phyloP scores from a whole-genome alignment of 2,329 filamentous ascomycete genomes.

The Aspergillus fischeri region DNA sequence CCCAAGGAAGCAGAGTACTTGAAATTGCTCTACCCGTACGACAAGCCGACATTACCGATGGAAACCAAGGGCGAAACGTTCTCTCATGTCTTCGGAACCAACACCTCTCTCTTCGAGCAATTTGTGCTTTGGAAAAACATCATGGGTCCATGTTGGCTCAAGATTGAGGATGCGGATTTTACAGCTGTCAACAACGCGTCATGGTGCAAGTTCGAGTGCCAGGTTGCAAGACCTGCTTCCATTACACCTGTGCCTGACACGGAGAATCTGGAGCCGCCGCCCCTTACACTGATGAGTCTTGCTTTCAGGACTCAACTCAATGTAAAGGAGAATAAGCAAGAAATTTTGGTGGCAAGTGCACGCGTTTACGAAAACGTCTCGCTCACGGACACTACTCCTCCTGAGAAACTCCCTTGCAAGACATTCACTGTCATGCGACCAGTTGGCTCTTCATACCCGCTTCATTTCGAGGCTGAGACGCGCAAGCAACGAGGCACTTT shows the following conservation, averaged over 20 bases:
- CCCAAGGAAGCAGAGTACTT: conserved; percentile 88
- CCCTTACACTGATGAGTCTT: conserved; percentile 93
- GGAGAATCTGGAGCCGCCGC: conserved; percentile 77
- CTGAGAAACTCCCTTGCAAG: conserved; percentile 82
- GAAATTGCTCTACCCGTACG: conserved; percentile 94
- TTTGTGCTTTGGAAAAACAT: conserved; percentile 99
- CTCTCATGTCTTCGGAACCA: conserved; percentile 88
- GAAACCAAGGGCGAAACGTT: conserved; percentile 79
- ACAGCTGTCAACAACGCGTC: conserved; percentile 83
- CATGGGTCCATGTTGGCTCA: conserved; percentile 98
- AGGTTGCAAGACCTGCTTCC: conserved; percentile 71
- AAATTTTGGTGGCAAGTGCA: conserved; percentile 86
- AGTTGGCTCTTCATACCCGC: conserved; percentile 68
- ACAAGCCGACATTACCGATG: conserved; percentile 69
- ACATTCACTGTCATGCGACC: conserved; percentile 92
- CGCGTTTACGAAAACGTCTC: conserved; percentile 89
- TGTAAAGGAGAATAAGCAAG: conserved; percentile 89
- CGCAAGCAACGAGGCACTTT: conserved; percentile 72
- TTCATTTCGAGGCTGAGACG: conserved; percentile 77
- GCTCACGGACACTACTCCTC: conserved; percentile 79
- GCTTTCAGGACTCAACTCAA: conserved; percentile 86
- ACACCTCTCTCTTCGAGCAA: conserved; percentile 92
- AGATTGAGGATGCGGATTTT: conserved; percentile 82
- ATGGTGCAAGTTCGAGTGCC: conserved; percentile 92
- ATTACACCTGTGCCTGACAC: conserved; percentile 70